These are phyloP conservation scores for Malus hybrid DNA, from an alignment of 331 rosid genomes.

Conservation along the genomic window DNA sequence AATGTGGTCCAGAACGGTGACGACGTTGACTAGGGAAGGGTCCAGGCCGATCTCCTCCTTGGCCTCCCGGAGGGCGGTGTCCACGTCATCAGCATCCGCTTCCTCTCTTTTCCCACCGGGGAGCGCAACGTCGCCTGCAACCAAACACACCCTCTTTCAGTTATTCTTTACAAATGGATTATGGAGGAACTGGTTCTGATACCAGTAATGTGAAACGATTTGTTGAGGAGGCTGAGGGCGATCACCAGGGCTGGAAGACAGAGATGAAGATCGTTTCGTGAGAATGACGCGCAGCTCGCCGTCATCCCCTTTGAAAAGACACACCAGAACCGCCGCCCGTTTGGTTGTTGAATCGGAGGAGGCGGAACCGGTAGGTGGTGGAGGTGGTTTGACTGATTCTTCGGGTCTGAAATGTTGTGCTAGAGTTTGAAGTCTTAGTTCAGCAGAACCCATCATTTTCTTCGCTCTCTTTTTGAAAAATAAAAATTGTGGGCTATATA, in stretches of 20 bases:
- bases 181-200: background rate
- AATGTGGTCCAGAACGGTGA: conserved; percentile 54
- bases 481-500: background rate
- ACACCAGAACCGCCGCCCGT: conserved; percentile 66
- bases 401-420: background rate
- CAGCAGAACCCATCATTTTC: background rate
- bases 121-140: conserved; percentile 79
- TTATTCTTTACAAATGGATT: background rate
- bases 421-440: background rate
- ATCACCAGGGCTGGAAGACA: conserved; percentile 43
- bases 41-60: conserved; percentile 84
- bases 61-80: conserved; percentile 81
- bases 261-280: conserved; percentile 67
- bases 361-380: background rate
- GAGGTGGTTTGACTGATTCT: background rate
- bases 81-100: conserved; percentile 55
- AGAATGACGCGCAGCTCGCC: conserved; percentile 57
- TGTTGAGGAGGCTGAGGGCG: background rate
- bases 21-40: conserved; percentile 53
- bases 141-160: conserved; percentile 4
- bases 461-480: background rate
- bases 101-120: conserved; percentile 84
- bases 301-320: conserved; percentile 42
- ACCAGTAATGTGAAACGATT: background rate
- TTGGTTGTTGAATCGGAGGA: conserved; percentile 7